Base-by-base conservation (phyloP, 1,284 basidiomycete species). In the Pholiota adiposa region DNA sequence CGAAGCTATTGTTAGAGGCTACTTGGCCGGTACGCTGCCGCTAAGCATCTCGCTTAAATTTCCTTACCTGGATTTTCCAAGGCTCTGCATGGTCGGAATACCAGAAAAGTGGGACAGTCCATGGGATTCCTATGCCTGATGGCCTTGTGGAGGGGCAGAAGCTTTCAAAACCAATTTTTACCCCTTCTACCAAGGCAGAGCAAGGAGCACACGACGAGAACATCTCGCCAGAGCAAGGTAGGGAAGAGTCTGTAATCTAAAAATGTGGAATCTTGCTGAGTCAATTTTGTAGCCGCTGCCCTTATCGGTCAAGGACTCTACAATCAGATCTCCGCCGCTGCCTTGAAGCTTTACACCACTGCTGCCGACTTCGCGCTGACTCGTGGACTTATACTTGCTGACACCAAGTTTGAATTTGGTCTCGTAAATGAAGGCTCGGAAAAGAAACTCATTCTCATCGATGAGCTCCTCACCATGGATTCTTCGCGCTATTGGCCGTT, bases 61-160 rank as follows among this genome's bases (percentile, higher is more conserved):
- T 34, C 49, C 51, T 60, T 40, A 48, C 58, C 54, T 57, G 50
- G 50, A 23, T 40, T 8, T 49, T 18, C 27, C 36, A 95, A 66
- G 96, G 96, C 46, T 98, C 96, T 23, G 97, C 93, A 6, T 99
- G 96, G 95, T 78, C 85, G 1, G 97, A 99, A 75, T 99, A 99
- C 79, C 89, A 93, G 75, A 90, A 88, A 73, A 83, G 80, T 0
- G 89, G 92, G 43, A 98, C 95, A 0, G 91, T 97, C 12, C 97
- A 99, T 70, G 93, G 92, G 3, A 94, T 97, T 49, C 72, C 79
- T 16, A 79, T 98, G 55, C 89, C 91, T 0, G 74, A 83, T 2
- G 93, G 90, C 6, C 79, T 98, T 25, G 79, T 90, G n/a, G 97
- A 99, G 79, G 93, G 91, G 6, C 82, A 93, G 65, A 89, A 91